These are phyloP conservation scores for Amaranthus palmeri DNA, from an alignment of 148 eudicot genomes.

Conservation along the genomic window DNA sequence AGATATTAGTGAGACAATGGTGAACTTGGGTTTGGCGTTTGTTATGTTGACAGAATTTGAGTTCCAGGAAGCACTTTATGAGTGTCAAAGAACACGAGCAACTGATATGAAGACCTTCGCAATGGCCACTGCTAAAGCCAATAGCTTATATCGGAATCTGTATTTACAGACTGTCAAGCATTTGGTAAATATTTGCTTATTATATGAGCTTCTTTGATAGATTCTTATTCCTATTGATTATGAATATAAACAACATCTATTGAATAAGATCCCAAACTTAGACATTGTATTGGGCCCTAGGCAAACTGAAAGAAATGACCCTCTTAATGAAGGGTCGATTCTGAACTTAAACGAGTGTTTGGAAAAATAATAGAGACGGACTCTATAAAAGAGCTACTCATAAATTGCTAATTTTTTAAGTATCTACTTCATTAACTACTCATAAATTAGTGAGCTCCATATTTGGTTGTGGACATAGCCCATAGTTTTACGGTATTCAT, in stretches of 20 bases:
- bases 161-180: conserved; percentile 75
- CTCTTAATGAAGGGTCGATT: no score
- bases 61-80: conserved; percentile 47
- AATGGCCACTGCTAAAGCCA: conserved; percentile 77
- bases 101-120: conserved; percentile 74
- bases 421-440: no score
- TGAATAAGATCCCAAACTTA: not conserved
- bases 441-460: not conserved
- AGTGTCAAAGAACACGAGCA: conserved; percentile 62
- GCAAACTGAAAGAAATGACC: no score
- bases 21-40: conserved; percentile 77
- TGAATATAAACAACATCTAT: not conserved
- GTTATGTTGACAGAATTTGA: conserved; percentile 86
- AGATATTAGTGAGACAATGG: conserved; percentile 86
- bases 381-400: no score
- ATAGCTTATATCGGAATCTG: conserved; percentile 72
- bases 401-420: no score
- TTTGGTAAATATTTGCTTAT: conserved; percentile 59
- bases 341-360: no score
- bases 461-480: not conserved
- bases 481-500: not conserved
- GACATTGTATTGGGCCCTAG: no score
- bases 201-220: not conserved
- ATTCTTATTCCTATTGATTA: not conserved
- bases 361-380: no score